These are phyloP conservation scores for Boechera stricta DNA, from an alignment of 345 rosid genomes.

Conservation along the genomic window DNA sequence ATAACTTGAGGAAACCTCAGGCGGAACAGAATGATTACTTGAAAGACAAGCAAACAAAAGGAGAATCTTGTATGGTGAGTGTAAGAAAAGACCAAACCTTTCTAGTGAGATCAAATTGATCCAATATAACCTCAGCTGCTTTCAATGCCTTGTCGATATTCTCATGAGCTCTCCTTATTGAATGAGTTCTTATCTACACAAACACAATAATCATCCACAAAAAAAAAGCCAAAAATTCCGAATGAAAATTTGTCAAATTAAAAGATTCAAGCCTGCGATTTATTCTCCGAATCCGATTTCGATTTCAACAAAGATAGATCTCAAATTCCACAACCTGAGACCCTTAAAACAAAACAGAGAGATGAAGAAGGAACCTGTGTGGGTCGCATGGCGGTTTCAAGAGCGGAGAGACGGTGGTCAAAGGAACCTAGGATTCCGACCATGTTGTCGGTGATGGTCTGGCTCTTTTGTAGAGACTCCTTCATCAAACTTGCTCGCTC, in stretches of 20 bases:
- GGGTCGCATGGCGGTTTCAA: slow-evolving; percentile 99
- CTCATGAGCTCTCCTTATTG: slow-evolving; percentile 88
- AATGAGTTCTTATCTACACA: slow-evolving; percentile 83
- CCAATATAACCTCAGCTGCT: slow-evolving; percentile 76
- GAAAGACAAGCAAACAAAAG: slow-evolving; percentile 34
- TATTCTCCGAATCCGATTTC: not conserved
- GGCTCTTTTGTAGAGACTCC: slow-evolving; percentile 83
- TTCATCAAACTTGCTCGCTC: slow-evolving; percentile 66
- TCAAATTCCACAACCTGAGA: not conserved
- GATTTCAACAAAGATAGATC: slow-evolving; percentile 18
- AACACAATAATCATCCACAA: slow-evolving; percentile 7
- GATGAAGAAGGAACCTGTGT: slow-evolving; percentile 64
- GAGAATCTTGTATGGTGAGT: not conserved
- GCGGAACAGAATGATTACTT: slow-evolving; percentile 9
- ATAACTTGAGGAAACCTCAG: not conserved
- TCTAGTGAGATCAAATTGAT: slow-evolving; percentile 74
- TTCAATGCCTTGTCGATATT: slow-evolving; percentile 85
- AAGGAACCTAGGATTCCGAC: slow-evolving; percentile 94
- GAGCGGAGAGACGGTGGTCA: slow-evolving; percentile 97
- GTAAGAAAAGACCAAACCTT: slow-evolving; percentile 57
- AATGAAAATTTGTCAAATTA: slow-evolving; percentile 1
- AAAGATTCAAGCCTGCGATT: not conserved
- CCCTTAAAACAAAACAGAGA: slow-evolving; percentile 4
- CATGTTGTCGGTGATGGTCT: slow-evolving; percentile 87
- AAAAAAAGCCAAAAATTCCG: not conserved